Evolutionary conservation across 805 yeast genomes (phyloP).

Genomic region (Zygosaccharomyces pseudorouxii): DNA sequence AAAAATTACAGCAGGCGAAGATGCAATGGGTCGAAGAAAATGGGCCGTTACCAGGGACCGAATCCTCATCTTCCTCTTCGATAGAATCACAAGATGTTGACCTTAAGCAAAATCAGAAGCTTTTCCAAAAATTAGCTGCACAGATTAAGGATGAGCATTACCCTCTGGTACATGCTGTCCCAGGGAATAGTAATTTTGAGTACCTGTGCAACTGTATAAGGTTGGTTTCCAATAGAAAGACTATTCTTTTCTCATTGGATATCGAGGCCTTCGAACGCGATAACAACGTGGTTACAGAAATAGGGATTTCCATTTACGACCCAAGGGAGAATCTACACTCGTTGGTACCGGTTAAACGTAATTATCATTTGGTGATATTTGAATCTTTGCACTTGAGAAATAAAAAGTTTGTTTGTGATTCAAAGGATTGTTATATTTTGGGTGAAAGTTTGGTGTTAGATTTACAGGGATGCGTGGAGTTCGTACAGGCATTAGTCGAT

Average conservation of each 20-base stretch:
- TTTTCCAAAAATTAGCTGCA: constrained; percentile 14
- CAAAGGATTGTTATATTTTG: constrained; percentile 46
- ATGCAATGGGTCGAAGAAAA: constrained; percentile 11
- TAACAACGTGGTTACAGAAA: constrained; percentile 45
- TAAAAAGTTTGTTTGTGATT: constrained; percentile 52
- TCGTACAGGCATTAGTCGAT: constrained; percentile 43
- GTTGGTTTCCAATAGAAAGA: constrained; percentile 20
- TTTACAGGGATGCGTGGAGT: constrained; percentile 34
- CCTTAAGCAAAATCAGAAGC: constrained; percentile 7
- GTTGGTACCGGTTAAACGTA: constrained; percentile 39
- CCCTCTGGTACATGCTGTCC: constrained; percentile 24
- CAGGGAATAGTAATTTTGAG: constrained; percentile 19
- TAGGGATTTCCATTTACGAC: constrained; percentile 54
- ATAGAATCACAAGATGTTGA: constrained; percentile 3
- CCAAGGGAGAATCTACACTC: constrained; percentile 43
- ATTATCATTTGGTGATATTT: constrained; percentile 42
- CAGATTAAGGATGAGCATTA: constrained; percentile 19
- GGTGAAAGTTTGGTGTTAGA: constrained; percentile 46
- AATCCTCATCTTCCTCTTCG: not conserved
- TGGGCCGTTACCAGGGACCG: constrained; percentile 11
- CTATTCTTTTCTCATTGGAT: constrained; percentile 46
- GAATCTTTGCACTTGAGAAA: constrained; percentile 44
- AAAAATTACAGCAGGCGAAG: constrained; percentile 12
- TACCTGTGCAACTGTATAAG: constrained; percentile 23
- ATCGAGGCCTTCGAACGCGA: constrained; percentile 53